Evolutionary conservation across 2,329 filamentous ascomycete genomes (phyloP), one percentile per base, ranked within the genome.

Genomic region (Diaporthe longicolla): DNA sequence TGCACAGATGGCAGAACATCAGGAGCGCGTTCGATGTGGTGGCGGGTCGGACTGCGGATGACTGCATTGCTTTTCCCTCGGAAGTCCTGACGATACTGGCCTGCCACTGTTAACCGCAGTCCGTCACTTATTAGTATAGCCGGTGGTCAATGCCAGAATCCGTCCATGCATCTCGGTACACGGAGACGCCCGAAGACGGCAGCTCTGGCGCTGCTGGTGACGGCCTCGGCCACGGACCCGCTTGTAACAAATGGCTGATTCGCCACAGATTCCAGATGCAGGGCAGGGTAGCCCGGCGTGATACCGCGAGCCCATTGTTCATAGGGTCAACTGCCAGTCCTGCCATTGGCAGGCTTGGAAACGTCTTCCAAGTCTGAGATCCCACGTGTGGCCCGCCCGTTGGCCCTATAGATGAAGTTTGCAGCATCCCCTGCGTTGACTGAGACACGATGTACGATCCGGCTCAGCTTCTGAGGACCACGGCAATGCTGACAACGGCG

Each of bases 351-450:
- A 50, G 40, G 43, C 54, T 54, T 61, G 32, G 6, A 70, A 63
- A 61, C 32, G 45, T 63, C 40, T 52, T 59, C 32, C 43, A 37
- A 26, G 55, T 61, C 66, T 73, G 35, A 59, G 40, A 69, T 61
- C 66, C 71, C 72, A 75, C 74, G 74, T 73, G 71, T 75, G 48
- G 52, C 54, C 48, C 72, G 68, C 72, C 74, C 59, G 74, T 74
- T 75, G 71, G 58, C 58, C 40, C 58, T 50, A 52, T 71, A 40
- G 45, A 54, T 37, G 52, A 43, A 26, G 40, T 73, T 40, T 26
- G 54, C 71, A 71, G 26, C 40, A 50, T 74, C 59, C 57, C 71
- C 73, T 69, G 52, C 59, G 40, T 70, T 55, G 72, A 65, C 55
- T 75, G 72, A 75, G 74, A 75, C 74, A 75, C 61, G 40, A 66